Percentiles rank a stretch among this genome's conserved stretches.
Evolutionary conservation across 768 basidiomycete genomes (phyloP).

Genomic region (Tricholoma bakamatsutake): DNA sequence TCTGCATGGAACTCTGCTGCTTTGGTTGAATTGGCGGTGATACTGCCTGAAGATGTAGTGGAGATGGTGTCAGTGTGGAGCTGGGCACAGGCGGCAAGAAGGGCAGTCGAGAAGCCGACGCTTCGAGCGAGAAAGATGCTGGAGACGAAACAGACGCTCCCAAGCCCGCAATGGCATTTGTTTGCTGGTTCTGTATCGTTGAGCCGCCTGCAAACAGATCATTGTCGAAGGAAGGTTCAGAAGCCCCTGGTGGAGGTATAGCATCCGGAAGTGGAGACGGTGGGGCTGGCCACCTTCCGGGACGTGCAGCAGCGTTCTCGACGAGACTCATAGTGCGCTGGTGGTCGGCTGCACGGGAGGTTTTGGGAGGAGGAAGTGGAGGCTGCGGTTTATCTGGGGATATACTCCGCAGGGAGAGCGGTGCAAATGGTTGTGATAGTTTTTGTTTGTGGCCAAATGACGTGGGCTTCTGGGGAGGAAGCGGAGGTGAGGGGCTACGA

Average conservation of each 20-base stretch:
- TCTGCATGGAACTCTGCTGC: conserved; percentile 1
- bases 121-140: conserved; percentile 7
- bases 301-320: conserved; percentile 46
- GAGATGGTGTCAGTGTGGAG: conserved; percentile 1
- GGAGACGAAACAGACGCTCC: conserved; percentile 12
- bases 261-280: conserved; percentile 20
- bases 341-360: conserved; percentile 40
- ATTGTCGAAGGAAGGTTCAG: conserved; percentile 11
- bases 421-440: neutral
- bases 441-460: conserved; percentile 6
- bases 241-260: conserved; percentile 17
- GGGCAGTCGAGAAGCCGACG: conserved; percentile 10
- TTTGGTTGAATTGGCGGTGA: conserved; percentile 6
- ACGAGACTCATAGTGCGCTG: conserved; percentile 54
- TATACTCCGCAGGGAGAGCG: neutral
- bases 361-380: conserved; percentile 17
- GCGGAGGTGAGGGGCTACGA: conserved; percentile 42
- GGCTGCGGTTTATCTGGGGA: conserved; percentile 12
- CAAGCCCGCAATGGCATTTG: conserved; percentile 22
- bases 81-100: conserved; percentile 7
- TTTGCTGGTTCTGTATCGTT: conserved; percentile 26
- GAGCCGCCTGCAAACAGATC: conserved; percentile 24
- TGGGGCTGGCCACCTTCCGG: conserved; percentile 39
- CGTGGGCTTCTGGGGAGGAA: conserved; percentile 29
- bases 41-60: conserved; percentile 1